Evolutionary conservation across 768 basidiomycete species (phyloP).

Genomic region (Rhodosporidiobolus odoratus): DNA sequence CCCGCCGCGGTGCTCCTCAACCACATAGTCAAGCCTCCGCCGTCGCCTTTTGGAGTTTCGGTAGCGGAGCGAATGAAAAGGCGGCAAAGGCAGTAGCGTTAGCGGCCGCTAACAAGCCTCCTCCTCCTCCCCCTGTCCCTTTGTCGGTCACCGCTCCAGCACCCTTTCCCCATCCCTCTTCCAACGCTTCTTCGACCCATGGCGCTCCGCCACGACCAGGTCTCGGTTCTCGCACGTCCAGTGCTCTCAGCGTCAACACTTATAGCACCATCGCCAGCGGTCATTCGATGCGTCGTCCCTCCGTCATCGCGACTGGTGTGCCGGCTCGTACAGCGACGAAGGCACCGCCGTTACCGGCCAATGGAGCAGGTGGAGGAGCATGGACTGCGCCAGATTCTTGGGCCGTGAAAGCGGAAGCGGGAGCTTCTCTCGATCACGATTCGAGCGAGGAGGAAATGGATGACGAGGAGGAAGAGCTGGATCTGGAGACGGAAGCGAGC

Average conservation of each 20-base stretch:
- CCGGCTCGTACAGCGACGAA: background rate
- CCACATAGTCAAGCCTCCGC: background rate
- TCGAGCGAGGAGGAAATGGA: conserved; percentile 40
- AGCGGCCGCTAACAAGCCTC: background rate
- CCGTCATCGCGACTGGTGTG: background rate
- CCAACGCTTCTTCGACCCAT: background rate
- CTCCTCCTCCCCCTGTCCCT: background rate
- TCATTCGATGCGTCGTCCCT: background rate
- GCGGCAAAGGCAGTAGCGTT: background rate
- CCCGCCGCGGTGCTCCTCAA: background rate
- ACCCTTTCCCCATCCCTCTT: background rate
- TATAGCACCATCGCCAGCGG: background rate
- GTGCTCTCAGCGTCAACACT: background rate
- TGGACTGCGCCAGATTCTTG: conserved; percentile 51
- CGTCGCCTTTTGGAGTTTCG: conserved; percentile 1
- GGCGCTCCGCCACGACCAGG: background rate
- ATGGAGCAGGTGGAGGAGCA: conserved; percentile 6
- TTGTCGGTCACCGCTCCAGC: background rate
- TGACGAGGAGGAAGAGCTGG: conserved; percentile 41
- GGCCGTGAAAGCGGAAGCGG: conserved; percentile 49
- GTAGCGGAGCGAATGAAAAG: background rate
- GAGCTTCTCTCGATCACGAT: conserved; percentile 36
- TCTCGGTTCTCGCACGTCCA: background rate
- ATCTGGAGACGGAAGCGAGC: conserved; percentile 33
- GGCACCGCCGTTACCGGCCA: background rate